Percentiles rank a stretch among this genome's conserved stretches.
Conservation (phyloP, 1,284 basidiomycete genomes). For the Cutaneotrichosporon dermatis region DNA sequence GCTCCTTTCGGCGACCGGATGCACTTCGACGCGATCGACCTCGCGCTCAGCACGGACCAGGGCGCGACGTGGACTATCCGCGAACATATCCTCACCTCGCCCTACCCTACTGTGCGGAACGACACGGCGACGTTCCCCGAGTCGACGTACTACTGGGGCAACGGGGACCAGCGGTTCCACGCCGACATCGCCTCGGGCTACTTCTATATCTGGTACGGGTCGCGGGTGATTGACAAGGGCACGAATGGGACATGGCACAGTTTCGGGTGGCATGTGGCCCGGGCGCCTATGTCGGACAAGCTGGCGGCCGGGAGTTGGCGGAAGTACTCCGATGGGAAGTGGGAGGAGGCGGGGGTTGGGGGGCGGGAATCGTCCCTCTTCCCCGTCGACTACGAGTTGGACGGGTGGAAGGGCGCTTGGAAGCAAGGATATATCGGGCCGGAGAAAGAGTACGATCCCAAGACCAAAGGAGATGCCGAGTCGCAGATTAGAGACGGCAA, state of each 20-base stretch:
- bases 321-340: constrained; percentile 13
- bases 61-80: constrained; percentile 15
- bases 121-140: constrained; percentile 7
- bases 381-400: neutral
- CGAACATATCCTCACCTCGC: constrained; percentile 11
- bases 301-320: constrained; percentile 7
- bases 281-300: constrained; percentile 10
- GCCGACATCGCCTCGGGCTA: constrained; percentile 8
- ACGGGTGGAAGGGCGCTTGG: neutral
- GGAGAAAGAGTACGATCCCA: constrained; percentile 8
- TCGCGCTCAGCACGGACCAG: constrained; percentile 9
- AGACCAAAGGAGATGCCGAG: neutral
- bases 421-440: constrained; percentile 6
- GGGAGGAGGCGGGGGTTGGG: constrained; percentile 12
- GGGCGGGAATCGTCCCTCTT: constrained; percentile 11
- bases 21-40: constrained; percentile 20
- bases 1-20: constrained; percentile 9
- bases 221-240: constrained; percentile 13
- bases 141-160: constrained; percentile 13
- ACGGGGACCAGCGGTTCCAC: constrained; percentile 15
- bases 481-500: constrained; percentile 2
- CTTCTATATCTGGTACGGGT: constrained; percentile 17
- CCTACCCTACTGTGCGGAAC: constrained; percentile 7
- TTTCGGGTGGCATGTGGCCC: constrained; percentile 12
- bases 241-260: constrained; percentile 9